Evolutionary conservation across 2,329 filamentous ascomycete genomes (phyloP).

Genomic region (Aspergillus fumigatiaffinis): DNA sequence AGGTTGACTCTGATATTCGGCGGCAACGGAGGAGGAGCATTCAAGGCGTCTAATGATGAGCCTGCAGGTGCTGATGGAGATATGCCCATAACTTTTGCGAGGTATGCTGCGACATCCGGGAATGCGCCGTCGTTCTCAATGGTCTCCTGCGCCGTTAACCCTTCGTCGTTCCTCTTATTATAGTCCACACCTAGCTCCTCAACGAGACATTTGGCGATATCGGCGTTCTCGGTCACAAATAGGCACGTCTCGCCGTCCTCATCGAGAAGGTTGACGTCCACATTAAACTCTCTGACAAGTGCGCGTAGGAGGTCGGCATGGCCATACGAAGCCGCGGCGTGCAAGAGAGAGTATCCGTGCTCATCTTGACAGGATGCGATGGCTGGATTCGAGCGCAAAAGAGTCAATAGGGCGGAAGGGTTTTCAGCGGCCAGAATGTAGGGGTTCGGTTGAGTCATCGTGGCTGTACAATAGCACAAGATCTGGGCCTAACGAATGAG

Average conservation of each 20-base stretch:
- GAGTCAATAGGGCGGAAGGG: conserved; percentile 65
- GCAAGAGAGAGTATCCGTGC: conserved; percentile 89
- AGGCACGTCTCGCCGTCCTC: conserved; percentile 93
- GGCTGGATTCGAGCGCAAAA: conserved; percentile 69
- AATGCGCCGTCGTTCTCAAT: conserved; percentile 75
- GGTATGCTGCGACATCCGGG: conserved; percentile 69
- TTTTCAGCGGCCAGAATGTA: conserved; percentile 81
- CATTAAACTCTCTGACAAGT: conserved; percentile 71
- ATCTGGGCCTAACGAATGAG: conserved; percentile 4
- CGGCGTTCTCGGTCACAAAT: conserved; percentile 80
- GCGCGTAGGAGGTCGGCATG: conserved; percentile 74
- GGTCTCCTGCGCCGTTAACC: conserved; percentile 74
- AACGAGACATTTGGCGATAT: conserved; percentile 73
- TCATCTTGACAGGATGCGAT: conserved; percentile 78
- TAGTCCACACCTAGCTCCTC: conserved; percentile 75
- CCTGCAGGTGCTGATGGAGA: conserved; percentile 21
- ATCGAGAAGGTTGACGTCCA: conserved; percentile 76
- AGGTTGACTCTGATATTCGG: conserved; percentile 74
- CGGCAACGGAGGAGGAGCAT: conserved; percentile 62
- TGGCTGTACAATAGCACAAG: conserved; percentile 1
- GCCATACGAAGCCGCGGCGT: conserved; percentile 89
- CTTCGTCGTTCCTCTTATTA: conserved; percentile 64
- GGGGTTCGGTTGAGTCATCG: conserved; percentile 51
- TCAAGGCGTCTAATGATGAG: conserved; percentile 31
- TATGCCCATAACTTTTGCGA: conserved; percentile 44